Percentiles rank a stretch among this genome's conserved stretches.
These are phyloP conservation scores for Termitomyces sp. DNA, from an alignment of 768 basidiomycete genomes.

Conservation along the genomic window DNA sequence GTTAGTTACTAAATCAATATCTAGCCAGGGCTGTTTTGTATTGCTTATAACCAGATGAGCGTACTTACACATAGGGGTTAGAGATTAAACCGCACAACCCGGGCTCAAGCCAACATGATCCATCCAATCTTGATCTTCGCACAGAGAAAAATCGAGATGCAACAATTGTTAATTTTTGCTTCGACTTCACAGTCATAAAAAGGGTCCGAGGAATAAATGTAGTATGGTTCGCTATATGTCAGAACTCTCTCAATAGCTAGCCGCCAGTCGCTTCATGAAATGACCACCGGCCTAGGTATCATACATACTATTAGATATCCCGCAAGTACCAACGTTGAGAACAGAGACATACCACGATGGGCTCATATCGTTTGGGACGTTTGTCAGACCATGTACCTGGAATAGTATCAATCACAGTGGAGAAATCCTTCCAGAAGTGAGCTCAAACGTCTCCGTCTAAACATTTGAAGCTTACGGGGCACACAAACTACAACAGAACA, in stretches of 20 bases:
- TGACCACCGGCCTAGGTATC: slow-evolving; percentile 32
- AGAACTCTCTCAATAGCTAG: slow-evolving; percentile 25
- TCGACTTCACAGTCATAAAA: neutral
- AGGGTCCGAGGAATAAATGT: neutral
- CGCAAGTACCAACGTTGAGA: neutral
- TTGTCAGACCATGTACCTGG: slow-evolving; percentile 48
- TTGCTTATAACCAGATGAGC: no score
- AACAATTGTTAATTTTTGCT: neutral
- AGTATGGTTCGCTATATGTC: neutral
- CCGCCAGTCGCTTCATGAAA: slow-evolving; percentile 35
- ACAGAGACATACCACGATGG: slow-evolving; percentile 33
- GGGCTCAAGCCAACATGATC: neutral
- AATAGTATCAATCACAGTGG: slow-evolving; percentile 44
- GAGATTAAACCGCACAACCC: no score
- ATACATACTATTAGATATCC: neutral
- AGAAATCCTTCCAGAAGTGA: slow-evolving; percentile 30
- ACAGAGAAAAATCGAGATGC: neutral
- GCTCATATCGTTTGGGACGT: slow-evolving; percentile 47
- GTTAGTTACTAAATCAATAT: neutral
- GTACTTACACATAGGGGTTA: no score
- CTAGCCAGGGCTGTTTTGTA: neutral
- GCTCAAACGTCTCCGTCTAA: slow-evolving; percentile 7
- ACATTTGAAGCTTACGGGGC: slow-evolving; percentile 23
- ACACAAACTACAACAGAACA: slow-evolving; percentile 25
- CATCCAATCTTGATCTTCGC: neutral